Evolutionary conservation across 148 eudicot genomes (phyloP).

Genomic region (Rhododendron kiyosumense): DNA sequence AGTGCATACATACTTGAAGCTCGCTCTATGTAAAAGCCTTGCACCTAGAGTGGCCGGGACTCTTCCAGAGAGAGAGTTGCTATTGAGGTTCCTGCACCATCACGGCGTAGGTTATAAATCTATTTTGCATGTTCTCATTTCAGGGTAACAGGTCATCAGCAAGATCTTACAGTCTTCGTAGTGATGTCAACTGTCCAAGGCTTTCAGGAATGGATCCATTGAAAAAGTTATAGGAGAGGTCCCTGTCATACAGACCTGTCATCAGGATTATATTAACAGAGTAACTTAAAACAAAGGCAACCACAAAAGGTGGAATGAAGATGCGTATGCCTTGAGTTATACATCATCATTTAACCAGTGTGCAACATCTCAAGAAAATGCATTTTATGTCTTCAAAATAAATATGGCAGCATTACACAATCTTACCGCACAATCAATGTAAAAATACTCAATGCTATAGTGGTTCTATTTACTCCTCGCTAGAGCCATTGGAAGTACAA

Average conservation of each 20-base stretch:
- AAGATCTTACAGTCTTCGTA: constrained; percentile 67
- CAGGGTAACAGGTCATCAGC: neutral
- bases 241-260: constrained; percentile 51
- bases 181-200: constrained; percentile 66
- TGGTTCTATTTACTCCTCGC: neutral
- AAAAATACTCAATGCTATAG: neutral
- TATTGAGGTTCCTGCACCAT: constrained; percentile 70
- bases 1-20: constrained; percentile 73
- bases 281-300: neutral
- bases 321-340: neutral
- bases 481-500: neutral
- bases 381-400: neutral
- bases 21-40: constrained; percentile 87
- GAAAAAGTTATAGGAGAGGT: constrained; percentile 83
- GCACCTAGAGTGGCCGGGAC: constrained; percentile 84
- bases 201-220: constrained; percentile 94
- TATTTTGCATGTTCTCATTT: neutral
- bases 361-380: neutral
- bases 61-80: constrained; percentile 83
- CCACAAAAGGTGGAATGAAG: neutral
- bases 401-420: neutral
- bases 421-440: neutral
- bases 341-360: neutral
- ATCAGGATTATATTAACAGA: neutral
- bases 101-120: neutral